A percentile compares a stretch with the other conserved stretches of the same genome.
Evolutionary conservation across 192 early-diverging fungal genomes (phyloP).

Genomic region (Coemansia sp.): DNA sequence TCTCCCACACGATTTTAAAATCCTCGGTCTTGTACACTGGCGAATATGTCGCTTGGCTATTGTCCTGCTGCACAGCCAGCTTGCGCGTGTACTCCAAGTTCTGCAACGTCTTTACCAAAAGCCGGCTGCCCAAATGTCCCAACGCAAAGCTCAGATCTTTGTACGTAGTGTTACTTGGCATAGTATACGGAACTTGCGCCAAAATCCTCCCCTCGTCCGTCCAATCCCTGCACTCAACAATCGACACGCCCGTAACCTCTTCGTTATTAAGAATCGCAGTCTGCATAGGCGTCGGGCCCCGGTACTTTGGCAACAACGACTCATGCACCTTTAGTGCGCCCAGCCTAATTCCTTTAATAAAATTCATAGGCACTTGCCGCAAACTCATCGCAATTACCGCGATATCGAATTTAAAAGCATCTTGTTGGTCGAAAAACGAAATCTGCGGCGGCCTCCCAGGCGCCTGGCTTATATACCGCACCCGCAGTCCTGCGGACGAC

Average conservation of each 20-base stretch:
- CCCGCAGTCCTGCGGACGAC: background rate
- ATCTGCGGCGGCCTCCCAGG: background rate
- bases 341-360: conserved; percentile 45
- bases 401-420: background rate
- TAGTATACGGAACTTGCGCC: conserved; percentile 49
- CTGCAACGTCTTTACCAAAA: conserved; percentile 13
- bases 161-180: background rate
- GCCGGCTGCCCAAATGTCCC: conserved; percentile 6
- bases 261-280: conserved; percentile 75
- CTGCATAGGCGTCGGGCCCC: conserved; percentile 82
- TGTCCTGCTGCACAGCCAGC: conserved; percentile 61
- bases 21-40: conserved; percentile 57
- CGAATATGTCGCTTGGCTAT: conserved; percentile 46
- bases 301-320: conserved; percentile 82
- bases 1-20: conserved; percentile 58
- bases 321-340: conserved; percentile 82
- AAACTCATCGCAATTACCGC: background rate
- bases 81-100: conserved; percentile 26
- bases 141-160: background rate
- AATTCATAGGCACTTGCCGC: background rate
- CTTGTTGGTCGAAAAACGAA: background rate
- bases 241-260: conserved; percentile 75
- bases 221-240: conserved; percentile 69
- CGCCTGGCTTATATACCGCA: background rate
- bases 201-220: conserved; percentile 76